These are phyloP conservation scores for Venturia effusa DNA, from an alignment of 2,329 filamentous ascomycete genomes.

Conservation along the genomic window DNA sequence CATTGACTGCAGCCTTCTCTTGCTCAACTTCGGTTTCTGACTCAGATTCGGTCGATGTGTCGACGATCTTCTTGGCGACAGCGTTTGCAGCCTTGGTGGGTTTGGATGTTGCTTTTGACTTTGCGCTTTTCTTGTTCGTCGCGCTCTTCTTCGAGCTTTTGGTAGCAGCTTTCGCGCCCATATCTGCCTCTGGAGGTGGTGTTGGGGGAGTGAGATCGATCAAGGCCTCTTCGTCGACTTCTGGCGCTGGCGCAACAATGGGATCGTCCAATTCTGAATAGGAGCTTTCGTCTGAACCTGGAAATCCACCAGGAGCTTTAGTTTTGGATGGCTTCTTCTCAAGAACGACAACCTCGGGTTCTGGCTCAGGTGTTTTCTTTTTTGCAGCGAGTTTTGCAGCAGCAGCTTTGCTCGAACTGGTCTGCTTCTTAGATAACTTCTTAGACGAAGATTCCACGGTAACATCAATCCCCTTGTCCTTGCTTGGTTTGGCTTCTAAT, in stretches of 20 bases:
- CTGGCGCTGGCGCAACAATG: background rate
- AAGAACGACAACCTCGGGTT: conserved; percentile 7
- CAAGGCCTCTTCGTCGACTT: conserved; percentile 5
- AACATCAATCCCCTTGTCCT: conserved; percentile 3
- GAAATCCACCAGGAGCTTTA: conserved; percentile 8
- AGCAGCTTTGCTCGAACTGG: conserved; percentile 6
- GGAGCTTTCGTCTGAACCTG: conserved; percentile 9
- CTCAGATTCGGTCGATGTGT: background rate
- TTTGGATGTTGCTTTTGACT: conserved; percentile 5
- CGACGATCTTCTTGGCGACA: conserved; percentile 2
- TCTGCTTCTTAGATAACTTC: conserved; percentile 19
- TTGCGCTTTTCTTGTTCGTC: conserved; percentile 8
- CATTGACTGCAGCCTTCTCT: conserved; percentile 8
- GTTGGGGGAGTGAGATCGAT: conserved; percentile 6
- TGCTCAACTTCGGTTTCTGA: conserved; percentile 8
- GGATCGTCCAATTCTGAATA: background rate
- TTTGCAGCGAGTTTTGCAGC: conserved; percentile 16
- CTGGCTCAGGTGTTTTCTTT: conserved; percentile 19
- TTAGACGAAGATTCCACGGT: conserved; percentile 7
- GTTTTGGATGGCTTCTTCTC: conserved; percentile 6
- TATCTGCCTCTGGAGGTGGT: conserved; percentile 8
- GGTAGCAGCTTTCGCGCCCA: conserved; percentile 1
- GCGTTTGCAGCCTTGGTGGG: conserved; percentile 1
- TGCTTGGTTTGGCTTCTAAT: background rate
- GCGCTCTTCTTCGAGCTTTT: conserved; percentile 5